These are phyloP conservation scores for Benincasa hispida DNA, from an alignment of 306 rosid species.

Conservation along the genomic window DNA sequence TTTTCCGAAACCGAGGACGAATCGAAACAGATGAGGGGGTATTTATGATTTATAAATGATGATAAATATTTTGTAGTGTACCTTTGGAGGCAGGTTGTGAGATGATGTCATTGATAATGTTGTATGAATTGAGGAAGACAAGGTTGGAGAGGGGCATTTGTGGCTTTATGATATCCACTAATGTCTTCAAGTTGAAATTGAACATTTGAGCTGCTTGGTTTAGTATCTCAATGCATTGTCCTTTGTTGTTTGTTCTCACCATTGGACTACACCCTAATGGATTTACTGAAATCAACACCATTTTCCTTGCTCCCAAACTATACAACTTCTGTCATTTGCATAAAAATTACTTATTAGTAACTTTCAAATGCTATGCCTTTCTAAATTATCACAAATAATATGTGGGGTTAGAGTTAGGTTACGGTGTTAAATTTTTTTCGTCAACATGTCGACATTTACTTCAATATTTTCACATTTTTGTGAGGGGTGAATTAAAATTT, in stretches of 20 bases:
- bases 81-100: constrained; percentile 20
- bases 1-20: no score
- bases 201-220: constrained; percentile 33
- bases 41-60: no score
- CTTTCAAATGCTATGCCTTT: no score
- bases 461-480: no score
- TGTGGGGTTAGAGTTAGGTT: no score
- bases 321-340: constrained; percentile 31
- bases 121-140: constrained; percentile 29
- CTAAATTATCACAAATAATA: no score
- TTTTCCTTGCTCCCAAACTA: constrained; percentile 27
- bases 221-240: constrained; percentile 17
- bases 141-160: constrained; percentile 19
- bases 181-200: constrained; percentile 18
- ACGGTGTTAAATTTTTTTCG: no score
- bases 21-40: no score
- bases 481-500: no score
- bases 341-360: no score
- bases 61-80: no score
- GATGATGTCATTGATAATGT: constrained; percentile 27
- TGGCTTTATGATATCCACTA: constrained; percentile 15
- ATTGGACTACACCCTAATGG: constrained; percentile 42
- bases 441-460: no score
- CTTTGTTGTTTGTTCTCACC: constrained; percentile 8
- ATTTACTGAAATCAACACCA: constrained; percentile 25